These are phyloP conservation scores for Toxoplasma gondii DNA, from an alignment of 169 alveolate genomes.

Conservation along the genomic window DNA sequence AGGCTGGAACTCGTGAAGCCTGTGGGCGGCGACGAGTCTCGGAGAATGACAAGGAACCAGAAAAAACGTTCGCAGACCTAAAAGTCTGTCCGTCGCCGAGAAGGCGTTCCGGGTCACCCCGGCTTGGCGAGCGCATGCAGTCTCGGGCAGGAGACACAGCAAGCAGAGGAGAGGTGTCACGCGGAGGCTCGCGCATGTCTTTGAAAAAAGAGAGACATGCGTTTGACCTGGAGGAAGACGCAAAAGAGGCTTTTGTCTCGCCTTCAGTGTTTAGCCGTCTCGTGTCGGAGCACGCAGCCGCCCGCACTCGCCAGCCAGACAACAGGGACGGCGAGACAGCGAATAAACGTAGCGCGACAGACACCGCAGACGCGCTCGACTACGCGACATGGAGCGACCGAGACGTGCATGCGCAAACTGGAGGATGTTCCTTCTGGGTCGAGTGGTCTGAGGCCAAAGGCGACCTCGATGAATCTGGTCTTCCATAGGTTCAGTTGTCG, in stretches of 20 bases:
- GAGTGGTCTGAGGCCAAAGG: neutral
- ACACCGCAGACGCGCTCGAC: too few species aligned
- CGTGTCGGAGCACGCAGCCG: neutral
- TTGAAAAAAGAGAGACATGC: neutral
- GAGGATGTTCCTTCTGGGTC: neutral
- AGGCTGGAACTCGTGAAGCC: too few species aligned
- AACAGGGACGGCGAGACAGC: neutral
- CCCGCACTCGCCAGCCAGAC: neutral
- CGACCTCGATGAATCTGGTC: neutral
- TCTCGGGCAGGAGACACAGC: neutral
- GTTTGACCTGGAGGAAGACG: neutral
- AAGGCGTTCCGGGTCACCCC: neutral
- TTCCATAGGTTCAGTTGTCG: too few species aligned
- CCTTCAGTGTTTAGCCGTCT: neutral
- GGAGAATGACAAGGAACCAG: neutral
- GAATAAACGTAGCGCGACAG: neutral
- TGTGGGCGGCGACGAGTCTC: neutral
- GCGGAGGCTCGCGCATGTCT: neutral
- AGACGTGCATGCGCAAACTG: neutral
- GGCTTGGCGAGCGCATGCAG: neutral
- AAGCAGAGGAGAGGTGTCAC: neutral
- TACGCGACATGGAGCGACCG: neutral
- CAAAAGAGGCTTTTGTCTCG: neutral
- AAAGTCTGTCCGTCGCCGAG: neutral
- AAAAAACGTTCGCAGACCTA: neutral